These are phyloP conservation scores for Botrytis fragariae DNA, from an alignment of 2,329 filamentous ascomycete genomes.

Conservation along the genomic window DNA sequence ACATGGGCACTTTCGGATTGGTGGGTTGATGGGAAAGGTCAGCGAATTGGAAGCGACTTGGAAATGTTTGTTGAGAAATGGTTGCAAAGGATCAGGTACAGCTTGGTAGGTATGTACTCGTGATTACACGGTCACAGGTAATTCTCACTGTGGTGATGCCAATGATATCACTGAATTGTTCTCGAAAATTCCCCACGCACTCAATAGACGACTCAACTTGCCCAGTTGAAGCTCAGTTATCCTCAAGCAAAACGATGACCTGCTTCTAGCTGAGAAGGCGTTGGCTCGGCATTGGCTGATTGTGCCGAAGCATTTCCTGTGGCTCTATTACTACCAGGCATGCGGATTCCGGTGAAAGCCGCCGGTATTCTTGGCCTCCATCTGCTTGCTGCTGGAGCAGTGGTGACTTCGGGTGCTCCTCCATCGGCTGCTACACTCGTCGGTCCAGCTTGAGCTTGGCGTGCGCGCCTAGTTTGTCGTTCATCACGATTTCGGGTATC, in stretches of 20 bases:
- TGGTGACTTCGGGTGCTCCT: slow-evolving; percentile 15
- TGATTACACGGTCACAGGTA: not conserved
- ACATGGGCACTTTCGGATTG: not conserved
- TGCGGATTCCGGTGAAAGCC: slow-evolving; percentile 32
- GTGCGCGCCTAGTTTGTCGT: slow-evolving; percentile 7
- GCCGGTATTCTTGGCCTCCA: slow-evolving; percentile 32
- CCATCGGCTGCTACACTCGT: slow-evolving; percentile 7
- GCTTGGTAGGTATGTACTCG: not conserved
- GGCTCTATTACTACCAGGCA: slow-evolving; percentile 29
- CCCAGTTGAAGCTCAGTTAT: not conserved
- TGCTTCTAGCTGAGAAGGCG: slow-evolving; percentile 40
- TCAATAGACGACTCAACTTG: not conserved
- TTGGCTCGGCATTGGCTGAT: slow-evolving; percentile 23
- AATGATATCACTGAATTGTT: not conserved
- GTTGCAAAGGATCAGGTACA: not conserved
- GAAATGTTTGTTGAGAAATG: not conserved
- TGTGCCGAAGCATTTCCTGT: slow-evolving; percentile 20
- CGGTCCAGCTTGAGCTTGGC: slow-evolving; percentile 8
- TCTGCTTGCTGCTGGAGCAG: slow-evolving; percentile 24
- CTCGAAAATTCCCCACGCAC: not conserved
- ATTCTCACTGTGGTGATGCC: not conserved
- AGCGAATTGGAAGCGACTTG: not conserved
- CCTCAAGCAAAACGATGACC: slow-evolving; percentile 19
- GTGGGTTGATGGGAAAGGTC: not conserved
- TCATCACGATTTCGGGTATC: slow-evolving; percentile 8